A percentile compares a stretch with the other conserved stretches of the same genome.
These are phyloP conservation scores for Trifolium subterraneum DNA, from an alignment of 306 rosid genomes.

Conservation along the genomic window DNA sequence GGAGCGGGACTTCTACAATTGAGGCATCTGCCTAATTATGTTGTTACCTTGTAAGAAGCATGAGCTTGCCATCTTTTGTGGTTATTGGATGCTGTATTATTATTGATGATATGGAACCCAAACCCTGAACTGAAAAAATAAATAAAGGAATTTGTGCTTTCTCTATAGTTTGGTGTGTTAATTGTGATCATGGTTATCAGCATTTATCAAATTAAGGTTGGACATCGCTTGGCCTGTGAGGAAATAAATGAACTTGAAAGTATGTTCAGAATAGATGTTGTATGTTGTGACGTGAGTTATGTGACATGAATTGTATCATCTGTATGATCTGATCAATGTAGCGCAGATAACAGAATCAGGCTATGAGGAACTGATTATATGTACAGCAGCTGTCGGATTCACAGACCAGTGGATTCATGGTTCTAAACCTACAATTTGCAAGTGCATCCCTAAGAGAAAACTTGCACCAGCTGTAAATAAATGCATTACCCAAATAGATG, in stretches of 20 bases:
- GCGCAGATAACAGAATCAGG: slow-evolving; percentile 5
- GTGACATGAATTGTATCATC: not conserved
- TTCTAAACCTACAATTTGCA: not conserved
- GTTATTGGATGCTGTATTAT: slow-evolving; percentile 30
- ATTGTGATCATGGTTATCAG: not conserved
- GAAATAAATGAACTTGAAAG: not conserved
- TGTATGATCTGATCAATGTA: slow-evolving; percentile 11
- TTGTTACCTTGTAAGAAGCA: slow-evolving; percentile 4
- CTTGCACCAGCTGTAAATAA: not conserved
- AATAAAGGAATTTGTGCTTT: slow-evolving; percentile 35
- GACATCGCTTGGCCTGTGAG: not conserved
- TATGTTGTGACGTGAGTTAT: not conserved
- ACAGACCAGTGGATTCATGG: slow-evolving; percentile 2
- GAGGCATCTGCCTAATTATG: slow-evolving; percentile 7
- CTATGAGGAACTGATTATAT: not conserved
- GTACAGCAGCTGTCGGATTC: not conserved
- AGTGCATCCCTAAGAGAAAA: not conserved
- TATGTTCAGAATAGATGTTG: not conserved
- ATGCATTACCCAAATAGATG: not conserved
- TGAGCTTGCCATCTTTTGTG: slow-evolving; percentile 14
- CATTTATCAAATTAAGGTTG: too few relatives aligned
- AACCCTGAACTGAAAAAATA: slow-evolving; percentile 15
- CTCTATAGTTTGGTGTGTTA: slow-evolving; percentile 24
- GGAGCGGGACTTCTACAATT: slow-evolving; percentile 5
- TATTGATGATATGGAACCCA: slow-evolving; percentile 24